These are phyloP conservation scores for Kwoniella sp. DNA, from an alignment of 768 basidiomycete genomes.

Conservation along the genomic window DNA sequence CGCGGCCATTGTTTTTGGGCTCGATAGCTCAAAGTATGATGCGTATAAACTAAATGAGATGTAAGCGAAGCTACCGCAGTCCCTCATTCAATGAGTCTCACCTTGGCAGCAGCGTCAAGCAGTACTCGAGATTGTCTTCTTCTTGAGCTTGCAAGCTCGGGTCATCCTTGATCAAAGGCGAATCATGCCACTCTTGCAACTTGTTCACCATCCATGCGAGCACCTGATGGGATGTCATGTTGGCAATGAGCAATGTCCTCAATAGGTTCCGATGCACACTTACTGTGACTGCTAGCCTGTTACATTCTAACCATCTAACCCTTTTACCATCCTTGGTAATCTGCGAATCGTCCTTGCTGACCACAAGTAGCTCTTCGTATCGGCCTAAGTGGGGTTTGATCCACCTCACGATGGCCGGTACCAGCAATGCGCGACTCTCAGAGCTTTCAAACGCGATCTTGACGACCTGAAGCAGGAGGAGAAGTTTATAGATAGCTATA, in stretches of 20 bases:
- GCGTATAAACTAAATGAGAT: conserved; percentile 68
- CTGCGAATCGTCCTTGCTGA: conserved; percentile 66
- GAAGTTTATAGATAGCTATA: conserved; percentile 87
- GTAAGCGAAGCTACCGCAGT: conserved; percentile 12
- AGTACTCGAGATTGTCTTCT: conserved; percentile 86
- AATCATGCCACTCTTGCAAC: conserved; percentile 75
- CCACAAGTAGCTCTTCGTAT: conserved; percentile 73
- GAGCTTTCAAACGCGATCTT: conserved; percentile 82
- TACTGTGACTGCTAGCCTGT: conserved; percentile 85
- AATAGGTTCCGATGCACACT: no score
- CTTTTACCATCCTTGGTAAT: conserved; percentile 70
- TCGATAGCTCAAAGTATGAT: conserved; percentile 82
- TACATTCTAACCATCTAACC: conserved; percentile 84
- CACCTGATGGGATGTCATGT: conserved; percentile 20
- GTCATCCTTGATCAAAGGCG: conserved; percentile 66
- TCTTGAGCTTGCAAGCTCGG: conserved; percentile 70
- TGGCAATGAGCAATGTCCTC: no score
- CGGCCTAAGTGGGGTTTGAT: conserved; percentile 92
- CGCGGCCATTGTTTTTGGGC: conserved; percentile 65
- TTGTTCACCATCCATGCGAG: conserved; percentile 74
- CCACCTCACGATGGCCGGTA: conserved; percentile 88
- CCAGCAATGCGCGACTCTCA: conserved; percentile 73
- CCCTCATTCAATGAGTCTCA: conserved; percentile 52
- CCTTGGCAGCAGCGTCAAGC: conserved; percentile 82
- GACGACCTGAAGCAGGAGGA: conserved; percentile 89